Evolutionary conservation across 2,329 filamentous ascomycete species (phyloP).

Genomic region (Cladosporium oxysporum): DNA sequence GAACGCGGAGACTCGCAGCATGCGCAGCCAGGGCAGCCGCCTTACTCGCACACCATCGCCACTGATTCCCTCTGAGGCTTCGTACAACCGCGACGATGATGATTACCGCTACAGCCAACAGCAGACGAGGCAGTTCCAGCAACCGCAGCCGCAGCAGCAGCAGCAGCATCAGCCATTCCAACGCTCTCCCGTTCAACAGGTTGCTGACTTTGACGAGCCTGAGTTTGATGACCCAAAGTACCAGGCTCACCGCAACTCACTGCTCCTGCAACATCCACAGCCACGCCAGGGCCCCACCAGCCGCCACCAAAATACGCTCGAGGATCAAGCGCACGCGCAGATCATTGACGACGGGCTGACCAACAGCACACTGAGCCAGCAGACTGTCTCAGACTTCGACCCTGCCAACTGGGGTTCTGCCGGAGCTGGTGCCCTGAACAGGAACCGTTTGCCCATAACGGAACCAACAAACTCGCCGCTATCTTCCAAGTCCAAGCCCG

Average conservation of each 20-base stretch:
- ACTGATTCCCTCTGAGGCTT: constrained; percentile 56
- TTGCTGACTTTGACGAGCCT: constrained; percentile 27
- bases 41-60: constrained; percentile 51
- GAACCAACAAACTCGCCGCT: constrained; percentile 32
- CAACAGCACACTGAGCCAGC: constrained; percentile 39
- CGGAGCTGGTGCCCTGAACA: constrained; percentile 36
- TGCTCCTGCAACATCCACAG: constrained; percentile 79
- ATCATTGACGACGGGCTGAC: constrained; percentile 52
- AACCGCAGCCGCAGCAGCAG: constrained; percentile 25
- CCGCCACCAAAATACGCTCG: constrained; percentile 71
- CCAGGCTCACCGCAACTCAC: constrained; percentile 75
- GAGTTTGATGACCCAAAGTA: constrained; percentile 69
- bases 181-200: constrained; percentile 30
- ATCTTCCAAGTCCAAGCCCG: constrained; percentile 58
- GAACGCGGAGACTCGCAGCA: constrained; percentile 32
- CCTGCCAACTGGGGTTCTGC: constrained; percentile 52
- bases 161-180: constrained; percentile 13
- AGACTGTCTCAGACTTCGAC: constrained; percentile 42
- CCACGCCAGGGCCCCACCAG: constrained; percentile 72
- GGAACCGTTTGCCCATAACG: constrained; percentile 32
- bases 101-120: constrained; percentile 12
- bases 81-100: constrained; percentile 27
- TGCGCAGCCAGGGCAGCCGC: constrained; percentile 40
- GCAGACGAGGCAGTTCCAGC: constrained; percentile 16
- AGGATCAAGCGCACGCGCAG: constrained; percentile 66